Evolutionary conservation across 192 early-diverging fungal genomes (phyloP).

Genomic region (Backusella morwellensis): DNA sequence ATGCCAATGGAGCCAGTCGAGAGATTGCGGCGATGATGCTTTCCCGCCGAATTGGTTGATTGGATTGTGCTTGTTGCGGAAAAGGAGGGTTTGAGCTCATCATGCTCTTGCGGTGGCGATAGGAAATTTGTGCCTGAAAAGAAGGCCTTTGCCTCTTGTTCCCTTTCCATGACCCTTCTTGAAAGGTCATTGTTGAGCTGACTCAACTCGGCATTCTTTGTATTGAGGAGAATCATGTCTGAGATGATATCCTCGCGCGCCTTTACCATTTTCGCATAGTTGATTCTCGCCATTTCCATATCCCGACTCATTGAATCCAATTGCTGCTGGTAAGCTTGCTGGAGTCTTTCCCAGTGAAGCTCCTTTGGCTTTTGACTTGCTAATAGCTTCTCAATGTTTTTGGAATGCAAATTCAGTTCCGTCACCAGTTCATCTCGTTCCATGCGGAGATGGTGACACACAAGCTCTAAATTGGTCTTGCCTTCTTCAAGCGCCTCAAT

Average conservation of each 20-base stretch:
- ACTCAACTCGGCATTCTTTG: constrained; percentile 51
- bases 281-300: constrained; percentile 36
- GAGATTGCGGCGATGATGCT: constrained; percentile 1
- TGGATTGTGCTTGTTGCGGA: not conserved
- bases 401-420: constrained; percentile 11
- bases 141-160: constrained; percentile 37
- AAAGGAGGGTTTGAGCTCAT: not conserved
- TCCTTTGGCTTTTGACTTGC: constrained; percentile 9
- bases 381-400: constrained; percentile 10
- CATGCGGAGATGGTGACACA: constrained; percentile 4
- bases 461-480: constrained; percentile 6
- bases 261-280: constrained; percentile 40
- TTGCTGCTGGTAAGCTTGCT: constrained; percentile 45
- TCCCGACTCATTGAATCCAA: constrained; percentile 46
- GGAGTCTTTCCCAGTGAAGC: constrained; percentile 11
- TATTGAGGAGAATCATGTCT: constrained; percentile 50
- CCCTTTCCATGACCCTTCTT: constrained; percentile 39
- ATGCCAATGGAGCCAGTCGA: constrained; percentile 7
- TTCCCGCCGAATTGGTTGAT: not conserved
- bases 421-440: constrained; percentile 10
- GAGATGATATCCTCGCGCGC: constrained; percentile 48
- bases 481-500: constrained; percentile 5
- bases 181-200: constrained; percentile 57
- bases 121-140: constrained; percentile 34
- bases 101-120: not conserved